Percentiles rank a stretch among this genome's conserved stretches.
Evolutionary conservation across 768 basidiomycete genomes (phyloP).

Genomic region (Tephrocybe rancida): DNA sequence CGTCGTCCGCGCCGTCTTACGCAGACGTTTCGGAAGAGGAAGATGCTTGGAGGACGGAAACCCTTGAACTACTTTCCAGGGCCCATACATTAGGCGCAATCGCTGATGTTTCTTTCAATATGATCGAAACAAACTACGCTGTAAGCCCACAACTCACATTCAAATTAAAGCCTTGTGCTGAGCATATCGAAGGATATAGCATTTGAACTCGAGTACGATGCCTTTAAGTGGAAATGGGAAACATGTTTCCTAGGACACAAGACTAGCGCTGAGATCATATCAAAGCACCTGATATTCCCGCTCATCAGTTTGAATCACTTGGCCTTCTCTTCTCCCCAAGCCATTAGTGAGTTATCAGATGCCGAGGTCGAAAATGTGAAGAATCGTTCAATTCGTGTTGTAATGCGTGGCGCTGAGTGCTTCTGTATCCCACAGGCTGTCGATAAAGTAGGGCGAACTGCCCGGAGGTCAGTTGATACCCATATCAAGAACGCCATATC

Average conservation of each 20-base stretch:
- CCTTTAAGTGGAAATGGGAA: constrained; percentile 84
- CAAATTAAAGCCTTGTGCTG: constrained; percentile 3
- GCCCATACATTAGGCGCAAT: constrained; percentile 68
- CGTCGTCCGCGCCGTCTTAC: constrained; percentile 27
- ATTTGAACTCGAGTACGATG: constrained; percentile 57
- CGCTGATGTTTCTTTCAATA: constrained; percentile 57
- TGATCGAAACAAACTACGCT: constrained; percentile 60
- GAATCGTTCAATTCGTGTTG: not conserved
- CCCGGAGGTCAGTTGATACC: constrained; percentile 67
- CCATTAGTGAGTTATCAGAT: constrained; percentile 56
- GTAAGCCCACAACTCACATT: constrained; percentile 37
- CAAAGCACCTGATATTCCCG: constrained; percentile 77
- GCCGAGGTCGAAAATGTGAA: constrained; percentile 68
- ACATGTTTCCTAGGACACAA: constrained; percentile 64
- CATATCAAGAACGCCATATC: constrained; percentile 74
- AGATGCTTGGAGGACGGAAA: constrained; percentile 60
- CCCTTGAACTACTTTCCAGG: constrained; percentile 55
- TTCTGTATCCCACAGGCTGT: constrained; percentile 47
- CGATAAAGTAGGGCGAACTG: constrained; percentile 71
- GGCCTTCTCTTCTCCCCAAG: constrained; percentile 63
- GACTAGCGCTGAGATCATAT: constrained; percentile 70
- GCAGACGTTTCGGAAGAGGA: constrained; percentile 43
- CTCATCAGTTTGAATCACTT: constrained; percentile 73
- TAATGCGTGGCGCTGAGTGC: constrained; percentile 8
- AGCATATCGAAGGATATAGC: constrained; percentile 58